Conservation (phyloP, 179 eudicot genomes). For the Beta macrorhiza region DNA sequence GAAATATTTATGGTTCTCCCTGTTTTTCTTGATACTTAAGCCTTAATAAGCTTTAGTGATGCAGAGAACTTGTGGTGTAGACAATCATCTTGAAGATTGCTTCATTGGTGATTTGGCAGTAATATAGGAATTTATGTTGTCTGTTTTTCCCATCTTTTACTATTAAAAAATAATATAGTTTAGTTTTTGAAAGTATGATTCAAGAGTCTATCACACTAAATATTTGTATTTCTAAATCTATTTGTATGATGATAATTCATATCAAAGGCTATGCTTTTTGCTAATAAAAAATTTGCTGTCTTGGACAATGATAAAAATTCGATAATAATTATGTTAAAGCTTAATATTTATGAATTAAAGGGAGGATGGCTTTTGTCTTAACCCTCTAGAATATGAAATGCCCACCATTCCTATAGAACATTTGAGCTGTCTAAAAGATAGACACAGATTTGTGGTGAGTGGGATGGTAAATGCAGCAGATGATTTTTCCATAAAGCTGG, state of each 20-base stretch:
- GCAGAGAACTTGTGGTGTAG: neutral
- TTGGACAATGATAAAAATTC: neutral
- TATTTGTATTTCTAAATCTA: neutral
- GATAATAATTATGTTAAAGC: no score
- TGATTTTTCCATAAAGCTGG: neutral
- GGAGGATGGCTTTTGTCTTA: no score
- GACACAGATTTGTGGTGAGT: neutral
- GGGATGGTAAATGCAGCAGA: neutral
- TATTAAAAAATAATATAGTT: neutral
- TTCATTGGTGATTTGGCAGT: neutral
- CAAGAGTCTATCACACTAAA: neutral
- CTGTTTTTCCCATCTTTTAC: neutral
- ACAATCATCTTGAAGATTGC: neutral
- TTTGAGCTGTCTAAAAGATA: no score
- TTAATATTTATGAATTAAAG: no score
- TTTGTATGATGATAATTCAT: neutral
- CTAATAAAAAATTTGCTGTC: neutral
- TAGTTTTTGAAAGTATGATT: neutral
- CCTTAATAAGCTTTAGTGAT: neutral
- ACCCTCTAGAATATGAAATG: no score
- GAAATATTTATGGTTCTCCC: neutral
- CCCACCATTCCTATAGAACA: no score
- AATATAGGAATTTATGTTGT: neutral
- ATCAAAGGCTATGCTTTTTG: neutral
- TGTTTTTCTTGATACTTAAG: conserved; percentile 4